phyloP scores from a whole-genome alignment of 305 asterid genomes.

The Stenogyne calaminthoides region DNA sequence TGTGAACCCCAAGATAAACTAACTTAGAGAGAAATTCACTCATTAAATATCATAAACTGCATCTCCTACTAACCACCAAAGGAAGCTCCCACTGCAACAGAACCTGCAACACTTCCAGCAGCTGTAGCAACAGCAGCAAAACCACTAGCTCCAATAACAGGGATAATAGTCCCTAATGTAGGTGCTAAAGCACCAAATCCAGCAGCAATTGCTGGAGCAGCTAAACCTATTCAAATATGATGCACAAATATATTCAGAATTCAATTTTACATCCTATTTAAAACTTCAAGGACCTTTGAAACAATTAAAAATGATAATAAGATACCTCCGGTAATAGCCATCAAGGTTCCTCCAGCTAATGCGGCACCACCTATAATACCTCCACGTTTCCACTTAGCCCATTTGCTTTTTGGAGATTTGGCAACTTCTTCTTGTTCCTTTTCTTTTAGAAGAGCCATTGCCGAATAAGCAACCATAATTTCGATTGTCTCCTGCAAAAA shows the following conservation, averaged over 20 bases:
- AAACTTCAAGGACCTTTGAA: neutral
- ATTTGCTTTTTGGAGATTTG: constrained; percentile 52
- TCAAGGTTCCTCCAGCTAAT: constrained; percentile 88
- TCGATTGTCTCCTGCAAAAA: constrained; percentile 85
- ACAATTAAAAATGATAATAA: constrained; percentile 20
- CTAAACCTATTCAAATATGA: constrained; percentile 69
- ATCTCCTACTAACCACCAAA: constrained; percentile 73
- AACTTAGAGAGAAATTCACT: constrained; percentile 15
- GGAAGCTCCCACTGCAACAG: constrained; percentile 98
- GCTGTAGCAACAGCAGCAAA: constrained; percentile 94
- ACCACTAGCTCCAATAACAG: constrained; percentile 92
- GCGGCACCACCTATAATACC: constrained; percentile 98
- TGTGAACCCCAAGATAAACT: constrained; percentile 8
- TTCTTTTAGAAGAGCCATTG: constrained; percentile 82
- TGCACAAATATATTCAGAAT: constrained; percentile 17
- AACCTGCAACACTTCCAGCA: constrained; percentile 97
- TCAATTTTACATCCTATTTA: constrained; percentile 8
- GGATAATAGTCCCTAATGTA: constrained; percentile 85
- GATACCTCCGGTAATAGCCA: constrained; percentile 95
- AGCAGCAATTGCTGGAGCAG: constrained; percentile 98
- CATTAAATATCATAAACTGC: constrained; percentile 16
- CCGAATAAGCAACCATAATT: constrained; percentile 83
- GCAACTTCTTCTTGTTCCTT: constrained; percentile 62
- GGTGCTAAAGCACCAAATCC: constrained; percentile 95
- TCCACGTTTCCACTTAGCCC: constrained; percentile 95